Conservation (phyloP, 257 asterid species). For the Plantago major region DNA sequence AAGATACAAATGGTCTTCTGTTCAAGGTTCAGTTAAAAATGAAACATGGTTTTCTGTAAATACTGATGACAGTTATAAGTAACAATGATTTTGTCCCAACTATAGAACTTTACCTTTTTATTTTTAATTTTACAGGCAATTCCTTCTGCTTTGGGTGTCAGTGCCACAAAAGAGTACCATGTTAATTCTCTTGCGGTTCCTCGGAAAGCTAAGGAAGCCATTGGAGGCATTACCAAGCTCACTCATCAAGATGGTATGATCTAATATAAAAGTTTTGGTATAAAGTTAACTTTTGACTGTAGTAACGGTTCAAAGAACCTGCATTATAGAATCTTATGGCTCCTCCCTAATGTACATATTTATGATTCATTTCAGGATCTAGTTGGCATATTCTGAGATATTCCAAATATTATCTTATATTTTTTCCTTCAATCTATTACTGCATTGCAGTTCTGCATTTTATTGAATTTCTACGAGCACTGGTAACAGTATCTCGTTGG, state of each 20-base stretch:
- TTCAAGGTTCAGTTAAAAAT: slow-evolving; percentile 62
- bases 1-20: slow-evolving; percentile 96
- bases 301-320: too few species aligned
- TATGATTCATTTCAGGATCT: too few species aligned
- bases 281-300: slow-evolving; percentile 7
- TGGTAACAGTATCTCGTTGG: slow-evolving; percentile 13
- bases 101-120: slow-evolving; percentile 1
- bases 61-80: slow-evolving; percentile 11
- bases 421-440: not conserved
- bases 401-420: slow-evolving; percentile 8
- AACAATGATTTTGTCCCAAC: slow-evolving; percentile 2
- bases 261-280: slow-evolving; percentile 10
- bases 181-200: slow-evolving; percentile 99
- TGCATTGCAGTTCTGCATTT: not conserved
- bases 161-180: slow-evolving; percentile 75
- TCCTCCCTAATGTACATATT: too few species aligned
- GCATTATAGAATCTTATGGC: too few species aligned
- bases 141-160: slow-evolving; percentile 93
- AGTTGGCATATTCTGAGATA: too few species aligned
- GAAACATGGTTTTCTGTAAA: slow-evolving; percentile 4
- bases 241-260: slow-evolving; percentile 82
- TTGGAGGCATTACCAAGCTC: slow-evolving; percentile 93
- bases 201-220: slow-evolving; percentile 99
- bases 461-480: not conserved
- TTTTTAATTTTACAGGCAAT: slow-evolving; percentile 54